phyloP scores from a whole-genome alignment of 768 basidiomycete genomes.

The Russula griseocarnosa region DNA sequence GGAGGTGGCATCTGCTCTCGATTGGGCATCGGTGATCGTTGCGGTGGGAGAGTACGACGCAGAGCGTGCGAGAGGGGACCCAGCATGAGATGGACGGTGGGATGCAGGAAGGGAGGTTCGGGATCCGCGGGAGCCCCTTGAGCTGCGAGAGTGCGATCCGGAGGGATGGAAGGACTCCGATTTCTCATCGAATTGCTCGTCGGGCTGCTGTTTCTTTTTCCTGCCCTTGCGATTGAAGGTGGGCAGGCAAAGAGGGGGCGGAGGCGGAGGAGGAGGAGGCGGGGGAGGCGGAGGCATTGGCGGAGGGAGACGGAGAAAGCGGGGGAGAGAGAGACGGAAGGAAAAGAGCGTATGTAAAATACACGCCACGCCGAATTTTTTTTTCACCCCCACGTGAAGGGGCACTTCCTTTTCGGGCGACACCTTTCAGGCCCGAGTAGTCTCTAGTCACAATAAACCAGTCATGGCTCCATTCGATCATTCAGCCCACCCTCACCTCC shows the following conservation, averaged over 20 bases:
- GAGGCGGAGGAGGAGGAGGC: constrained; percentile 16
- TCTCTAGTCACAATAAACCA: not conserved
- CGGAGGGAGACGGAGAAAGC: not conserved
- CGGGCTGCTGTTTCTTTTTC: constrained; percentile 28
- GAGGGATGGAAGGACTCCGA: not conserved
- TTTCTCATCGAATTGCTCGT: constrained; percentile 23
- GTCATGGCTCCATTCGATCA: not conserved
- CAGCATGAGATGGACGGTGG: constrained; percentile 6
- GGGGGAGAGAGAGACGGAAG: not conserved
- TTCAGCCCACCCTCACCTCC: not conserved
- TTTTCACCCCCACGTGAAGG: constrained; percentile 8
- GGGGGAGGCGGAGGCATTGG: constrained; percentile 25
- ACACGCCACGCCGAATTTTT: not conserved
- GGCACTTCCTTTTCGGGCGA: not conserved
- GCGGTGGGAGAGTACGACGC: constrained; percentile 25
- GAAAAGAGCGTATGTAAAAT: constrained; percentile 3
- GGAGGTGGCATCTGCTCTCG: constrained; percentile 10
- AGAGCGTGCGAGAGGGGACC: constrained; percentile 25
- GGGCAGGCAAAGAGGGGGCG: constrained; percentile 26
- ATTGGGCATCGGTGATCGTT: constrained; percentile 25
- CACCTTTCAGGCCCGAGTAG: not conserved
- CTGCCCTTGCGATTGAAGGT: constrained; percentile 25
- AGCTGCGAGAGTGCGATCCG: constrained; percentile 4
- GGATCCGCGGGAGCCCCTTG: constrained; percentile 2
- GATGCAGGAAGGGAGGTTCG: constrained; percentile 17